phyloP scores from a whole-genome alignment of 2,329 filamentous ascomycete genomes.

The Alternaria ethzedia region DNA sequence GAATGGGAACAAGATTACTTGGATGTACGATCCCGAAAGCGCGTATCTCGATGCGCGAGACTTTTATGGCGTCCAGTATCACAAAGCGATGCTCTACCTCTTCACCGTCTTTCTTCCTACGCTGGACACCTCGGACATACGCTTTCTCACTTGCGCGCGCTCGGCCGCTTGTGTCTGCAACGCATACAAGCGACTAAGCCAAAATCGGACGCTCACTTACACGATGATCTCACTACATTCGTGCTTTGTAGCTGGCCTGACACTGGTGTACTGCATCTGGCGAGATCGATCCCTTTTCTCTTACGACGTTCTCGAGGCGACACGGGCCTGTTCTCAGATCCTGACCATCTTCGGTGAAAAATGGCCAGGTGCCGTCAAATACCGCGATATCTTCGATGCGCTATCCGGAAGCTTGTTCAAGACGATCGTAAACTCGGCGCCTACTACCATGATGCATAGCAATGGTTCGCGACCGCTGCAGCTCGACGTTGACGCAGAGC shows the following conservation, averaged over 20 bases:
- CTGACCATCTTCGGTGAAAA: slow-evolving; percentile 37
- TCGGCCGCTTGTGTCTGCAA: slow-evolving; percentile 33
- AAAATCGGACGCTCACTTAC: slow-evolving; percentile 33
- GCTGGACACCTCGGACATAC: slow-evolving; percentile 23
- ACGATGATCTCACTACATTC: slow-evolving; percentile 38
- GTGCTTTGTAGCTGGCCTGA: slow-evolving; percentile 35
- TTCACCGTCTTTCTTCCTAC: slow-evolving; percentile 30
- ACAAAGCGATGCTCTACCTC: slow-evolving; percentile 34
- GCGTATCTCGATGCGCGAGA: slow-evolving; percentile 30
- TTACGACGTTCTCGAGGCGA: slow-evolving; percentile 35
- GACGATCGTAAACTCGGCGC: slow-evolving; percentile 1
- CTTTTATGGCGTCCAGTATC: slow-evolving; percentile 36
- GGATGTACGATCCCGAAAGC: slow-evolving; percentile 38
- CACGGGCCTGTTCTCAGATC: slow-evolving; percentile 31
- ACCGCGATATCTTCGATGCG: slow-evolving; percentile 36
- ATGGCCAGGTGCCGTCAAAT: slow-evolving; percentile 36
- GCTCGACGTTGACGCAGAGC: slow-evolving; percentile 6
- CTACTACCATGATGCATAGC: neutral
- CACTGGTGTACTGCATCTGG: slow-evolving; percentile 37
- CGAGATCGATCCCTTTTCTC: slow-evolving; percentile 30
- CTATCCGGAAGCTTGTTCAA: slow-evolving; percentile 29
- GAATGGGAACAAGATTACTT: slow-evolving; percentile 26
- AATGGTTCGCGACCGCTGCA: slow-evolving; percentile 5
- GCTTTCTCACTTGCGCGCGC: slow-evolving; percentile 30
- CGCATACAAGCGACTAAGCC: slow-evolving; percentile 31